Evolutionary conservation across 176 grass and related monocot genomes (phyloP), one percentile per base, ranked within the genome.

Genomic region (Oryza officinalis): DNA sequence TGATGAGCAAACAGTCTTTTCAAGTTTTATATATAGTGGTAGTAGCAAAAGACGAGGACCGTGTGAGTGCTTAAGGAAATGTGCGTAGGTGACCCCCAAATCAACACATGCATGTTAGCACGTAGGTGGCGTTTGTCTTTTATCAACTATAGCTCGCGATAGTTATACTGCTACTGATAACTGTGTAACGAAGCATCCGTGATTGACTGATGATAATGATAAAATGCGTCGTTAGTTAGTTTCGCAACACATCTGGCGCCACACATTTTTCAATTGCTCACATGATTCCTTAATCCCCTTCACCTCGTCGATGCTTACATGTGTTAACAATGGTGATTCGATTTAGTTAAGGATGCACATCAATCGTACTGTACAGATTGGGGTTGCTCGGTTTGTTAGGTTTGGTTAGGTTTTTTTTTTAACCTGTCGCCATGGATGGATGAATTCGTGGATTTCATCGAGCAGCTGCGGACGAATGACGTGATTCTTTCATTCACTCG

Each of bases 231-330:
- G 33, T 80, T 80, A 69, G 71, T 69, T 70, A 69, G 72, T 70
- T 71, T 37, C 64, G 79, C 65, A 50, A 43, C 79, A 49, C 86
- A 38, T 18, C 25, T 71, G 72, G 72, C 72, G 41, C 79, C 85
- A 70, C 22, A n/a, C 4, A 15, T 23, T 87, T 63, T 76, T 69
- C 71, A 74, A 74, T 69, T 7, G 22, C 14, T 13, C 57, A 6
- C 41, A 30, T 2, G 5, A 28, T 65, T 72, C 12, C 70, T 72
- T 72, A 72, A 52, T 32, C 15, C 13, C 1, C 4, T 52, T 52
- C 50, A 1, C 37, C 67, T 23, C 9, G 30, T 31, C 2, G 2
- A 28, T 67, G 28, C 15, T 18, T 5, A 18, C 5, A 33, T 57
- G 17, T 57, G 57, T 23, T 25, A 61, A 25, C 57, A 61, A 61